Conservation (phyloP, 2,329 filamentous ascomycete genomes). For the Monosporascus sp. region DNA sequence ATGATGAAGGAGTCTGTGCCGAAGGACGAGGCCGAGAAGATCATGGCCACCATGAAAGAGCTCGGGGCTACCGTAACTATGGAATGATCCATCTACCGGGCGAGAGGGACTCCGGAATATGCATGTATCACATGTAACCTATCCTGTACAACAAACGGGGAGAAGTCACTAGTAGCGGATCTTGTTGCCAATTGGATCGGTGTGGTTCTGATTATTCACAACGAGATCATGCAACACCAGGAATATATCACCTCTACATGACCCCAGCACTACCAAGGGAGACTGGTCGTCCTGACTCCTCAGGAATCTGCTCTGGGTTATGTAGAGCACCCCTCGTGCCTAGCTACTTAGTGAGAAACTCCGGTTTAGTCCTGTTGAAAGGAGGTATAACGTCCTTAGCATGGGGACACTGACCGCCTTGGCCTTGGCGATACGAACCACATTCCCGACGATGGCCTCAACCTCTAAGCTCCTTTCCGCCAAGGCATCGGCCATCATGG, state of each 20-base stretch:
- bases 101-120: conserved; percentile 2
- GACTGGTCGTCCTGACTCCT: no score
- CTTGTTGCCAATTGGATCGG: not conserved
- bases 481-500: conserved; percentile 28
- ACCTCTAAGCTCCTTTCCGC: conserved; percentile 23
- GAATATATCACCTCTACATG: no score
- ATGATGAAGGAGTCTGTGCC: conserved; percentile 97
- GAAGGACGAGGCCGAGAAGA: conserved; percentile 99
- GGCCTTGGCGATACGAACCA: conserved; percentile 20
- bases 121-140: conserved; percentile 27
- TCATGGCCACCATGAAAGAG: conserved; percentile 88
- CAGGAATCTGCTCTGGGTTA: no score
- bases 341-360: conserved; percentile 13
- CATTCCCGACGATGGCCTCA: conserved; percentile 30
- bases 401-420: conserved; percentile 23
- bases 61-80: conserved; percentile 84
- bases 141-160: conserved; percentile 25
- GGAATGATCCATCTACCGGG: conserved; percentile 59
- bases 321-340: not conserved
- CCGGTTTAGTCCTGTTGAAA: conserved; percentile 30
- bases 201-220: not conserved
- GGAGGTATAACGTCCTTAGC: conserved; percentile 34
- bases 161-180: not conserved
- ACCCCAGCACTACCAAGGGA: no score
- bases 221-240: no score